Conservation (phyloP, 78 protist genomes). For the Dictyostelium purpureum region DNA sequence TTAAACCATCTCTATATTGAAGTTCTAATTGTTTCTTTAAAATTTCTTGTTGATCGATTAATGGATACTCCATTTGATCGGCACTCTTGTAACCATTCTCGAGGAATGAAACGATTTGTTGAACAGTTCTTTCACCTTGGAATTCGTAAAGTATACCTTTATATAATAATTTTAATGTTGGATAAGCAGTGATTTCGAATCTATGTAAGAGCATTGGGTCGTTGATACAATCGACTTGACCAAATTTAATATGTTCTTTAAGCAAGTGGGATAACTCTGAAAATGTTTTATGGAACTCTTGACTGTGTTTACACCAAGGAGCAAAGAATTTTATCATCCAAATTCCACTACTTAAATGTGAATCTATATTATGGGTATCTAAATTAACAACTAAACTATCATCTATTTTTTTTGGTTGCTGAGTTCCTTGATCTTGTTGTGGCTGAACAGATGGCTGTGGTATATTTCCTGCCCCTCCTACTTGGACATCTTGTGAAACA, state of each 20-base stretch:
- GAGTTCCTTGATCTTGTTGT: background rate
- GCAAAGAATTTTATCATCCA: constrained; percentile 67
- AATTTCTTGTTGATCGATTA: constrained; percentile 6
- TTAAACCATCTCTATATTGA: background rate
- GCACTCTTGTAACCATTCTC: background rate
- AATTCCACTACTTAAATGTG: background rate
- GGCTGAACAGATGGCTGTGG: too few relatives aligned
- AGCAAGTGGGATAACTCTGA: background rate
- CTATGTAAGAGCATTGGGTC: constrained; percentile 62
- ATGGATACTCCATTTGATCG: background rate
- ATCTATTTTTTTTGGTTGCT: background rate
- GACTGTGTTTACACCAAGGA: constrained; percentile 69
- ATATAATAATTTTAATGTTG: constrained; percentile 45
- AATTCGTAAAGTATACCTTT: background rate
- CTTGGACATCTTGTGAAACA: background rate
- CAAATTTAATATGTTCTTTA: constrained; percentile 54
- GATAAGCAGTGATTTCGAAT: constrained; percentile 50
- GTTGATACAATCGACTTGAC: constrained; percentile 33
- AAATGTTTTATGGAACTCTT: constrained; percentile 8
- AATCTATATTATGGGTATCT: constrained; percentile 12
- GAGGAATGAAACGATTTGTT: background rate
- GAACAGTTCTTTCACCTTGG: constrained; percentile 15
- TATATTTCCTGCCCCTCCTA: too few relatives aligned
- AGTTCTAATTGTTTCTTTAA: background rate
- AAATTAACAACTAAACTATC: background rate